These are phyloP conservation scores for Amanita muscaria DNA, from an alignment of 768 basidiomycete genomes.

Conservation along the genomic window DNA sequence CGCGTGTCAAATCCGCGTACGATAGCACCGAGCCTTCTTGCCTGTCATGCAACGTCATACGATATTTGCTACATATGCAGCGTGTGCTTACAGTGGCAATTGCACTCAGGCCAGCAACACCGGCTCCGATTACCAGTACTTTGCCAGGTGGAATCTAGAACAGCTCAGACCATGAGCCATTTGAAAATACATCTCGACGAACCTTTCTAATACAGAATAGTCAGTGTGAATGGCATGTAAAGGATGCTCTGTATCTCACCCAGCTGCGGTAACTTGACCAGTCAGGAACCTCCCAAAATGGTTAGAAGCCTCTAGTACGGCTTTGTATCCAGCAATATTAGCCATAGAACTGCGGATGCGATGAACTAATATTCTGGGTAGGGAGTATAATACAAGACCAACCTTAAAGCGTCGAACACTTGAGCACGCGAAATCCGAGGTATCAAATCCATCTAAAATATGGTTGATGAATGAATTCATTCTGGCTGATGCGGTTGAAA, in stretches of 20 bases:
- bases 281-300: conserved; percentile 85
- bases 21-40: conserved; percentile 77
- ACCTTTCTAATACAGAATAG: neutral
- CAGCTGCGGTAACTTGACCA: conserved; percentile 86
- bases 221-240: conserved; percentile 13
- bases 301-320: conserved; percentile 84
- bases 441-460: conserved; percentile 72
- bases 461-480: neutral
- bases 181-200: neutral
- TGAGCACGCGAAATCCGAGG: conserved; percentile 87
- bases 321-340: conserved; percentile 93
- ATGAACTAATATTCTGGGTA: conserved; percentile 2
- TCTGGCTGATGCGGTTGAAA: conserved; percentile 6
- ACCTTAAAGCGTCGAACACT: conserved; percentile 85
- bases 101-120: conserved; percentile 83
- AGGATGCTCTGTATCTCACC: conserved; percentile 37
- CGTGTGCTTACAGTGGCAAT: conserved; percentile 61
- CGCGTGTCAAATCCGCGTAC: conserved; percentile 86
- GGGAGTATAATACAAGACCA: conserved; percentile 10
- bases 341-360: conserved; percentile 65
- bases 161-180: conserved; percentile 3
- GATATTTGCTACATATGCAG: too few species aligned
- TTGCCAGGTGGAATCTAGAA: conserved; percentile 76
- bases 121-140: conserved; percentile 81
- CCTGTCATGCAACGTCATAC: conserved; percentile 31